Base-by-base conservation (phyloP, 1,139 yeast genomes). In the Magnusiomyces sp. region DNA sequence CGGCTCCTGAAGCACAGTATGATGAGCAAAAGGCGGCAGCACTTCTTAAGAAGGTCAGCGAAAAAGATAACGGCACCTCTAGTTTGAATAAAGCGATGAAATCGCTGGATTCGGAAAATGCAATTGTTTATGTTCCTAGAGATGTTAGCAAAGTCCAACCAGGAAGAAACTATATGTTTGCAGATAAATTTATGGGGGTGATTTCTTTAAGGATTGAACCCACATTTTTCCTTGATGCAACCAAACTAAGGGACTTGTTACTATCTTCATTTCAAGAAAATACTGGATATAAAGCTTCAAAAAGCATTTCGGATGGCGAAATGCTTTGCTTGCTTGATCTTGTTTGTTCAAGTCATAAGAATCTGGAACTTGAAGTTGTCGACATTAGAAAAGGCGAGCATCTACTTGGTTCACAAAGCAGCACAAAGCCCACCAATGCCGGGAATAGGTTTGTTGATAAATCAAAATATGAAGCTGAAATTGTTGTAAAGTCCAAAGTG, bases 381-480 rank as follows among this genome's bases (percentile, higher is more conserved):
- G 13, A 11, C 4, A 20, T 39, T 11, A 23, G 29, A 23, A 23
- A 23, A 23, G 29, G 29, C 6, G 29, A 23, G 29, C 29, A 23
- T 23, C 7, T 23, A 23, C 29, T 23, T 23, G 29, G 29, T 23
- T 23, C 29, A 7, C 29, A 23, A 7, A 23, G 29, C 29, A 23
- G 29, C 29, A 5, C 29, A 4, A 23, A 39, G 27, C 14, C 14
- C 2, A 39, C 5, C 17, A 7, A 14, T 5, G 31, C 27, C 13
- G 46, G 40, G 51, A 80, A 89, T 0, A 70, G 89, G 55, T 67
- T 75, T 11, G 71, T 81, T 33, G 87, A 82, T 55, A 76, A 79
- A 55, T 77, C 78, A 19, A 76, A 75, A 54, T 69, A 82, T 5
- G 81, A 81, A 45, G 78, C 85, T 61, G 90, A 83, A 57, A 74